Evolutionary conservation across 2,329 filamentous ascomycete genomes (phyloP).

Genomic region (Colletotrichum orbiculare): DNA sequence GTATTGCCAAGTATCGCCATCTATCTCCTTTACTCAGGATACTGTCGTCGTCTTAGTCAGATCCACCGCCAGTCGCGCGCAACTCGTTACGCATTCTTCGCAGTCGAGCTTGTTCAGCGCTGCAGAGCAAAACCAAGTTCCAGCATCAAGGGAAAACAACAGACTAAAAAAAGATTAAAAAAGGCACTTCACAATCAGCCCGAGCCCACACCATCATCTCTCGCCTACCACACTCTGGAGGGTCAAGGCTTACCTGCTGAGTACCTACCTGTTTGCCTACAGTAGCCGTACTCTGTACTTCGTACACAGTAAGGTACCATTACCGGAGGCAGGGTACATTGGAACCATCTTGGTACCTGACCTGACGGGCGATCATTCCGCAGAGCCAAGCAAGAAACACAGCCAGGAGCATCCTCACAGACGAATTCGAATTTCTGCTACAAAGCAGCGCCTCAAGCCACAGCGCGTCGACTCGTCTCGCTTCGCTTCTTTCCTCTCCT

Average conservation of each 20-base stretch:
- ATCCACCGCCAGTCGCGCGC: too few species aligned
- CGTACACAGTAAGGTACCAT: too few species aligned
- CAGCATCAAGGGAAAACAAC: too few species aligned
- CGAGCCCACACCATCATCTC: slow-evolving; percentile 20
- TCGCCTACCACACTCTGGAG: background rate
- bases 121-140: too few species aligned
- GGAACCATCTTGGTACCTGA: too few species aligned
- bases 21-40: background rate
- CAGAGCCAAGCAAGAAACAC: too few species aligned
- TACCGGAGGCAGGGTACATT: background rate
- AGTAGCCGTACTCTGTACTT: background rate
- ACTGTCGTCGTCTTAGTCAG: too few species aligned
- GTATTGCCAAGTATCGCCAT: background rate
- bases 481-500: background rate
- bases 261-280: background rate
- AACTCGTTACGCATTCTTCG: too few species aligned
- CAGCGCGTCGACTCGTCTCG: slow-evolving; percentile 26
- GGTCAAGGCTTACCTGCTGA: too few species aligned
- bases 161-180: too few species aligned
- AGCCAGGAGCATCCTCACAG: slow-evolving; percentile 25
- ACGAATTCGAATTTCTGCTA: slow-evolving; percentile 33
- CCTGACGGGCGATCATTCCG: slow-evolving; percentile 30
- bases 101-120: too few species aligned
- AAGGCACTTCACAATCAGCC: slow-evolving; percentile 18
- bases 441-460: slow-evolving; percentile 36